phyloP scores from a whole-genome alignment of 1,139 yeast genomes.

The Zhuliangozyma parablackwelliae region DNA sequence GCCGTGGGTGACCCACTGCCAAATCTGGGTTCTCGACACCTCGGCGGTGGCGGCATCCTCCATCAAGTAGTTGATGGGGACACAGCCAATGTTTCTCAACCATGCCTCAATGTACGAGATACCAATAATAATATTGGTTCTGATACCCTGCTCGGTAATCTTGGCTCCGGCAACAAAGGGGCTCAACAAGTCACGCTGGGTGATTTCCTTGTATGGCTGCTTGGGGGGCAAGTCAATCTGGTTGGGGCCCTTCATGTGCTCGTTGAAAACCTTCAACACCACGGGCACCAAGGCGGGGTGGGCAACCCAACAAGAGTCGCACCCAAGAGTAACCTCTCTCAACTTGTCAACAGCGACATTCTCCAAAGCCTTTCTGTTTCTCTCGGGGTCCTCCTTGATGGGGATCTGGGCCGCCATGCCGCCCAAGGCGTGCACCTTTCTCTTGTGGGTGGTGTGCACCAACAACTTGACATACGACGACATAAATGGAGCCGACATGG shows the following conservation, averaged over 20 bases:
- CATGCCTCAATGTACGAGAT: constrained; percentile 79
- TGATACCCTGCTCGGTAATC: constrained; percentile 67
- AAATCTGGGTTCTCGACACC: constrained; percentile 75
- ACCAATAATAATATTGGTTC: constrained; percentile 68
- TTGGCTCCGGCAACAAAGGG: constrained; percentile 65
- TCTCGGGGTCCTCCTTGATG: constrained; percentile 60
- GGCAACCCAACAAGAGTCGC: constrained; percentile 83
- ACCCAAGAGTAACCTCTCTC: constrained; percentile 71
- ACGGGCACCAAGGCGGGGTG: constrained; percentile 75
- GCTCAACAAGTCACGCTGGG: constrained; percentile 66
- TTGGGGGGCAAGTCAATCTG: constrained; percentile 64
- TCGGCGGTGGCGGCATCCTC: constrained; percentile 89
- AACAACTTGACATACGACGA: constrained; percentile 61
- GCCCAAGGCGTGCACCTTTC: constrained; percentile 79
- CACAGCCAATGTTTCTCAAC: constrained; percentile 77
- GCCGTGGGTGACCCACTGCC: constrained; percentile 83
- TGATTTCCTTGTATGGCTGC: constrained; percentile 38
- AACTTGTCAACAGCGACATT: constrained; percentile 69
- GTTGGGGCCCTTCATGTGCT: constrained; percentile 81
- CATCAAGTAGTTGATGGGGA: constrained; percentile 79
- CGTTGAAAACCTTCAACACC: constrained; percentile 73
- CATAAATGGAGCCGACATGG: constrained; percentile 76
- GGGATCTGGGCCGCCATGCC: constrained; percentile 88
- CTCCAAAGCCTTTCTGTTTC: constrained; percentile 65
- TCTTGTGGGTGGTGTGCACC: constrained; percentile 67